A percentile compares a stretch with the other conserved stretches of the same genome.
Conservation (phyloP, 106 monocot species). For the Acorus gramineus region DNA sequence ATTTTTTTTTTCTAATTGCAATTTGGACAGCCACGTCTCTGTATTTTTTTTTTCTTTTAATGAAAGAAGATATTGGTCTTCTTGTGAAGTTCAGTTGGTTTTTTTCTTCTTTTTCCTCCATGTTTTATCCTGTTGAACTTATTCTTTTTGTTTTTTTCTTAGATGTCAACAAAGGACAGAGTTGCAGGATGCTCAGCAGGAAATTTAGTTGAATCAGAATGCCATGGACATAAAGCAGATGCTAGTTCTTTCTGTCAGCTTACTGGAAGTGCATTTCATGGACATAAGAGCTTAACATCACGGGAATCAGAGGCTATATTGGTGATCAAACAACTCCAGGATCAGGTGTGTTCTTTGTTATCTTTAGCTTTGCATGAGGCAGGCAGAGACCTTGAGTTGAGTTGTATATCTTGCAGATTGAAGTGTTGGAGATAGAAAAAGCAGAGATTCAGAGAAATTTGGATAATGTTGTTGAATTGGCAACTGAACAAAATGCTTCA, state of each 20-base stretch:
- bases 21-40: not conserved
- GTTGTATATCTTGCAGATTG: conserved; percentile 25
- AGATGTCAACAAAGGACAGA: too few relatives aligned
- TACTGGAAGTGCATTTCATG: conserved; percentile 10
- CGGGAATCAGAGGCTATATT: conserved; percentile 59
- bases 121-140: too few relatives aligned
- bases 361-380: not conserved
- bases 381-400: too few relatives aligned
- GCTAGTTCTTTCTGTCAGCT: conserved; percentile 12
- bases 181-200: conserved; percentile 1
- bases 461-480: conserved; percentile 48
- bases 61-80: too few relatives aligned
- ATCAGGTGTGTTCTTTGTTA: conserved; percentile 28
- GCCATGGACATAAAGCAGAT: conserved; percentile 1
- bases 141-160: too few relatives aligned
- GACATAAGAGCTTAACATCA: conserved; percentile 25
- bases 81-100: too few relatives aligned
- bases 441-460: conserved; percentile 33
- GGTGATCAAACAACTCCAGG: conserved; percentile 63
- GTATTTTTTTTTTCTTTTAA: too few relatives aligned
- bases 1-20: not conserved
- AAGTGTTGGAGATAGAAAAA: conserved; percentile 48
- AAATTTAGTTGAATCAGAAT: conserved; percentile 6
- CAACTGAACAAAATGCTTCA: conserved; percentile 47
- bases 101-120: too few relatives aligned